phyloP scores from a whole-genome alignment of 345 rosid genomes.

The Salix viminalis region DNA sequence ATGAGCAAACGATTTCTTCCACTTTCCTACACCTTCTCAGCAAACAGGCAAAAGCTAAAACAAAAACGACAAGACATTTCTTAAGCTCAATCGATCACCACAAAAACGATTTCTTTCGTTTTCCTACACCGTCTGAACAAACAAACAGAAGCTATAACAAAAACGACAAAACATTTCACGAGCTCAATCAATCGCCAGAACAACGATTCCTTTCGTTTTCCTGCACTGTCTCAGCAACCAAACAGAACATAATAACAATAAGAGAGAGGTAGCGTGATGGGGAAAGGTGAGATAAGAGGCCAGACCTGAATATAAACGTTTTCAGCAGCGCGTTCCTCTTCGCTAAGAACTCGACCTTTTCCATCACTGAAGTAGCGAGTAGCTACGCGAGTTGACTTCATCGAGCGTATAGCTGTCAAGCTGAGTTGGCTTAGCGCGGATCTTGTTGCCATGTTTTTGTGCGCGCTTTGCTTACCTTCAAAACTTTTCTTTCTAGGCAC shows the following conservation, averaged over 20 bases:
- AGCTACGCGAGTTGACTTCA: constrained; percentile 48
- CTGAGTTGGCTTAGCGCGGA: constrained; percentile 29
- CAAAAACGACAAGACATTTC: not conserved
- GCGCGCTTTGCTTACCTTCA: not conserved
- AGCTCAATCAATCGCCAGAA: not conserved
- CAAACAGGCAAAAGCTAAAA: not conserved
- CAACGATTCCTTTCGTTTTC: not conserved
- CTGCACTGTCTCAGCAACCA: constrained; percentile 4
- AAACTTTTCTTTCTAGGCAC: not conserved
- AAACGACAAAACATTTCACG: not conserved
- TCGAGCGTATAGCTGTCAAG: constrained; percentile 31
- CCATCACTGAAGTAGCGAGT: constrained; percentile 60
- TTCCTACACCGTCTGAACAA: constrained; percentile 2
- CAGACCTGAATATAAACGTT: constrained; percentile 66
- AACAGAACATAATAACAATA: not conserved
- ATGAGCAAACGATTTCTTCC: not conserved
- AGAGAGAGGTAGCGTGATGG: not conserved
- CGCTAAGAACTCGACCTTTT: constrained; percentile 69
- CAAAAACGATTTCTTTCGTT: not conserved
- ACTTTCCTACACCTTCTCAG: not conserved
- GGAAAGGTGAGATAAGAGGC: not conserved
- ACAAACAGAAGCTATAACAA: not conserved
- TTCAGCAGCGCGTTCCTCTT: constrained; percentile 85
- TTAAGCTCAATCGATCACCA: not conserved
- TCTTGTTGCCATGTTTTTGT: constrained; percentile 41